Base-by-base conservation (phyloP, 2,329 filamentous ascomycete genomes). In the Nigrospora osmanthi region DNA sequence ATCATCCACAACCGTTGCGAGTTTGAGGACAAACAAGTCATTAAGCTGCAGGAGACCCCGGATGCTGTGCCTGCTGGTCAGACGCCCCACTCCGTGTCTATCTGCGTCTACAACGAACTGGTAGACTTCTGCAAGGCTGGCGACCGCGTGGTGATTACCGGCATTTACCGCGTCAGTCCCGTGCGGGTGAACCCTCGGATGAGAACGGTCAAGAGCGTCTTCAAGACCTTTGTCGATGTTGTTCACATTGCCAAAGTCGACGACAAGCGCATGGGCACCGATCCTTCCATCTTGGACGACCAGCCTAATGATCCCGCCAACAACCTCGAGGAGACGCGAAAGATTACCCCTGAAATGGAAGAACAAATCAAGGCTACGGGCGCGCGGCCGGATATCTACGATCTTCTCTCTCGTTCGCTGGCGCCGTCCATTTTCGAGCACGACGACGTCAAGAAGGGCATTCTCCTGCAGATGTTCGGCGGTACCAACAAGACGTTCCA, bases 381-480 rank as follows among this genome's bases (percentile, higher is more conserved):
- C 11, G 76, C 79, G 31, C 81, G 93, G 43, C 73, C 83, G 2
- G 93, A 98, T 63, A 83, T 98, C 44, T 98, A 98, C 63, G 90
- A 98, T 17, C 78, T 98, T 19, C 79, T 98, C 4, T 79, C 93
- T 15, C 81, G 91, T 34, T 97, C 91, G 1, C 73, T 98, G 28
- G 93, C 93, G 2, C 93, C 93, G 13, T 96, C 90, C 48, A 85
- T 98, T 58, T 96, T 94, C 69, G 93, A 98, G 66, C 87, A 95
- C 83, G 93, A 98, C 54, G 93, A 98, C 58, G 89, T 97, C 40
- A 98, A 98, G 75, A 98, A 98, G 69, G 93, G 93, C 11, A 96
- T 98, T 49, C 73, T 98, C 11, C 81, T 98, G 4, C 93, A 98
- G 60, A 80, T 98, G 35, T 98, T 98, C 61, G 91, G 93, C 34